These are phyloP conservation scores for Nitzschia sp. DNA, from an alignment of 108 stramenopile species.

Conservation along the genomic window DNA sequence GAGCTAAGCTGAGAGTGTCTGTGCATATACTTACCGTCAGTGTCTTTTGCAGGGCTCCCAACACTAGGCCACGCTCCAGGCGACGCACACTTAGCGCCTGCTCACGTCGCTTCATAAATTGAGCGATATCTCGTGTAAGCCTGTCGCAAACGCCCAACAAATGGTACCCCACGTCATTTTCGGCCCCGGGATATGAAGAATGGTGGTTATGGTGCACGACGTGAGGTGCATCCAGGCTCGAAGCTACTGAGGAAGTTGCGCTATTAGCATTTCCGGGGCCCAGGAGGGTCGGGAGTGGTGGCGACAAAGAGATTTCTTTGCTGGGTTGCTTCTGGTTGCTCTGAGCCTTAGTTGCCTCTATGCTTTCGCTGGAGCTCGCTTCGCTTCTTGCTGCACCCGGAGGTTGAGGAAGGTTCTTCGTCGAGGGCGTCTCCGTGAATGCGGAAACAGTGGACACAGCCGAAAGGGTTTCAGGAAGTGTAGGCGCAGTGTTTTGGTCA, in stretches of 20 bases:
- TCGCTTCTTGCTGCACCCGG: conserved; percentile 35
- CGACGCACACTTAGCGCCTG: conserved; percentile 60
- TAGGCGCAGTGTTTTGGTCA: conserved; percentile 62
- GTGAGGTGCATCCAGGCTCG: conserved; percentile 82
- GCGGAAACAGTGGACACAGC: conserved; percentile 40
- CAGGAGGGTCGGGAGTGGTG: conserved; percentile 73
- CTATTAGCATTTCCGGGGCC: conserved; percentile 73
- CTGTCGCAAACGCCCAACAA: conserved; percentile 76
- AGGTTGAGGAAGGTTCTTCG: conserved; percentile 14
- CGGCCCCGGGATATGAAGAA: conserved; percentile 36
- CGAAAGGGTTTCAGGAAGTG: conserved; percentile 58
- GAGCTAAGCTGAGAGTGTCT: neutral
- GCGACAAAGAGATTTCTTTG: conserved; percentile 38
- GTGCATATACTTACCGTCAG: conserved; percentile 39
- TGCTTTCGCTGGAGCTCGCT: conserved; percentile 25
- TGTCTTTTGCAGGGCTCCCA: conserved; percentile 70
- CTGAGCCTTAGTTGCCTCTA: conserved; percentile 20
- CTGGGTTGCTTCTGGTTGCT: conserved; percentile 6
- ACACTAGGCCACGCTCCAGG: conserved; percentile 63
- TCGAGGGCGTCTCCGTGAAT: conserved; percentile 11
- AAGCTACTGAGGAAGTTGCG: conserved; percentile 81
- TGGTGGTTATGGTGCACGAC: conserved; percentile 53
- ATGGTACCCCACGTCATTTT: conserved; percentile 85
- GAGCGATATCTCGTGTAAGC: conserved; percentile 68
- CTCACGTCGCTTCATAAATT: conserved; percentile 80